Percentiles rank a stretch among this genome's conserved stretches.
Conservation (phyloP, 805 yeast species). For the Myxozyma melibiosi region DNA sequence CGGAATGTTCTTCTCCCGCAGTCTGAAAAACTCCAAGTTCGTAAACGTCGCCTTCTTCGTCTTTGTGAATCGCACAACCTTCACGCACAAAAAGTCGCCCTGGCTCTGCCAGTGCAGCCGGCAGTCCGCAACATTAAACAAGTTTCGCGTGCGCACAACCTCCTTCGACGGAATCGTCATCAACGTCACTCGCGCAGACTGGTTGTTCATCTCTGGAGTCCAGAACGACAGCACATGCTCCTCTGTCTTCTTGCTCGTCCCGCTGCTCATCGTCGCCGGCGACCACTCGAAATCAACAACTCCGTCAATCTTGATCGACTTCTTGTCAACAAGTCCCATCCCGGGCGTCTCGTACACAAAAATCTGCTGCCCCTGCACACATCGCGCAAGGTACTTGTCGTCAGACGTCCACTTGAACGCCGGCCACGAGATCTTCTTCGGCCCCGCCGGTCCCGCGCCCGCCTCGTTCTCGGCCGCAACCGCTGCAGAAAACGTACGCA, state of each 20-base stretch:
- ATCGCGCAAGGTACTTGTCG: conserved; percentile 91
- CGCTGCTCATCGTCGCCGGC: conserved; percentile 77
- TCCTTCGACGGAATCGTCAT: conserved; percentile 84
- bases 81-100: conserved; percentile 82
- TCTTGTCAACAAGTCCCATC: conserved; percentile 83
- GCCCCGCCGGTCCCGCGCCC: conserved; percentile 50
- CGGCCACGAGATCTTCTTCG: conserved; percentile 85
- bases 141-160: conserved; percentile 84
- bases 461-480: conserved; percentile 43
- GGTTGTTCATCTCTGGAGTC: conserved; percentile 93
- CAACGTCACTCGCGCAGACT: conserved; percentile 90
- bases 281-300: conserved; percentile 93
- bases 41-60: conserved; percentile 90
- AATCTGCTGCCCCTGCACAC: conserved; percentile 83
- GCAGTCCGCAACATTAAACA: conserved; percentile 92
- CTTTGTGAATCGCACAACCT: conserved; percentile 96
- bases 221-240: conserved; percentile 83
- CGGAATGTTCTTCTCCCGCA: conserved; percentile 86
- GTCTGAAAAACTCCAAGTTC: conserved; percentile 86
- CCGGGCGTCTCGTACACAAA: conserved; percentile 82
- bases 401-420: conserved; percentile 93
- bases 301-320: conserved; percentile 78
- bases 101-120: conserved; percentile 92
- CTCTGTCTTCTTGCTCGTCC: conserved; percentile 52
- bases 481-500: conserved; percentile 88